phyloP scores from a whole-genome alignment of 139 green algal genomes.

The Chlamydomonas applanata region DNA sequence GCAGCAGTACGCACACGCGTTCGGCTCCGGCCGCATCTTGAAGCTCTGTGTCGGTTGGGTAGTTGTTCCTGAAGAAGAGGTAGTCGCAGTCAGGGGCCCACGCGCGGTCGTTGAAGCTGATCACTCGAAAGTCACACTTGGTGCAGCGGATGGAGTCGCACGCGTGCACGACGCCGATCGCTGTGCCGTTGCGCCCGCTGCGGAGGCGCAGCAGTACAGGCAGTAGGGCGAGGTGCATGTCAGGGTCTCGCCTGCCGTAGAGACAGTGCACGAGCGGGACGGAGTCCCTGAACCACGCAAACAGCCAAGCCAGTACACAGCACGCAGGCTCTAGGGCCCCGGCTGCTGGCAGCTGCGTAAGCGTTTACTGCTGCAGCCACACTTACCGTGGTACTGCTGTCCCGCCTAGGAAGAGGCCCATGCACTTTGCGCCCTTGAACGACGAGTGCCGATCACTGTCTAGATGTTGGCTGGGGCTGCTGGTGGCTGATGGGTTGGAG shows the following conservation, averaged over 20 bases:
- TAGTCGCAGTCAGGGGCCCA: conserved; percentile 35
- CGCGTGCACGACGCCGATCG: conserved; percentile 14
- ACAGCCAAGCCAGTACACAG: no score
- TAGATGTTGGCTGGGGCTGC: no score
- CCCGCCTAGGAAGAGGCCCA: conserved; percentile 26
- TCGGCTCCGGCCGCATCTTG: conserved; percentile 15
- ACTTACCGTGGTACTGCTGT: not conserved
- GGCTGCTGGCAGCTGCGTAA: no score
- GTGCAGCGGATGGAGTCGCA: conserved; percentile 38
- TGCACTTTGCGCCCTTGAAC: conserved; percentile 19
- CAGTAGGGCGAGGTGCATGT: no score
- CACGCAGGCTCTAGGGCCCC: no score
- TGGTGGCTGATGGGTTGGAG: no score
- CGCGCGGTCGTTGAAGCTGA: conserved; percentile 20
- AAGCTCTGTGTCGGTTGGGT: conserved; percentile 30
- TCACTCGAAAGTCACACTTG: conserved; percentile 45
- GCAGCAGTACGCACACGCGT: conserved; percentile 35
- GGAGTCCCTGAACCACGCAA: no score
- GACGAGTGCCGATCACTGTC: no score
- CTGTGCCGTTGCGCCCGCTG: conserved; percentile 26
- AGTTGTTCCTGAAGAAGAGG: conserved; percentile 46
- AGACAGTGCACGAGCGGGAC: no score
- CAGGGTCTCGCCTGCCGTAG: no score
- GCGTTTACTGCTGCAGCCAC: no score
- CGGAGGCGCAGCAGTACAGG: no score